Percentiles rank a stretch among this genome's conserved stretches.
Conservation (phyloP, 2,329 filamentous ascomycete genomes). For the Lachnellula occidentalis region DNA sequence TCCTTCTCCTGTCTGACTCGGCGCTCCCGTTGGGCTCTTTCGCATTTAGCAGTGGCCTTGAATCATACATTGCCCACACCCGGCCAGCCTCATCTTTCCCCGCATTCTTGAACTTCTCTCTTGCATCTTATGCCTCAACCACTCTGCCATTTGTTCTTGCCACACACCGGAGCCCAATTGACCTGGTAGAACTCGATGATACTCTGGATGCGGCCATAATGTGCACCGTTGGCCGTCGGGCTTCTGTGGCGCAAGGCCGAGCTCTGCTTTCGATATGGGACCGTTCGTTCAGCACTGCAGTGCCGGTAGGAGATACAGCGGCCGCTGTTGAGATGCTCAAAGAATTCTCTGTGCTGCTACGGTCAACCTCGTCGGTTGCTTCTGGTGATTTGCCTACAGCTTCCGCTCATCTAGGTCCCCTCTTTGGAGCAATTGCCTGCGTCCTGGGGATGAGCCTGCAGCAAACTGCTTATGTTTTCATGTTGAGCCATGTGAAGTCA, state of each 20-base stretch:
- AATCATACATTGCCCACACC: constrained; percentile 73
- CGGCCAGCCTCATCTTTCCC: constrained; percentile 47
- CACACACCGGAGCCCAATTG: constrained; percentile 50
- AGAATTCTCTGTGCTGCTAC: constrained; percentile 24
- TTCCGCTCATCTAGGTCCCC: constrained; percentile 63
- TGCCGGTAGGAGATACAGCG: constrained; percentile 26
- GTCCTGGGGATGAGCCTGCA: constrained; percentile 54
- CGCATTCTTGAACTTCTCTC: constrained; percentile 63
- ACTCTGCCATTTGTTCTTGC: constrained; percentile 70
- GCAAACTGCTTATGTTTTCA: constrained; percentile 68
- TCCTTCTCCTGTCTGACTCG: constrained; percentile 75
- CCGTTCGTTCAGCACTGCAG: constrained; percentile 51
- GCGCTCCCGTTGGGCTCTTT: constrained; percentile 81
- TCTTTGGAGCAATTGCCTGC: constrained; percentile 62
- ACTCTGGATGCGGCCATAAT: constrained; percentile 69
- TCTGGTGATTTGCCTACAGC: constrained; percentile 36
- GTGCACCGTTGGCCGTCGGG: constrained; percentile 73
- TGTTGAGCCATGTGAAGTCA: constrained; percentile 72
- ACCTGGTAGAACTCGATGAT: constrained; percentile 61
- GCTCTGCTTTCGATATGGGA: constrained; percentile 75
- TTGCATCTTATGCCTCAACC: constrained; percentile 66
- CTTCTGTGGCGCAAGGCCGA: constrained; percentile 69
- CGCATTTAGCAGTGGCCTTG: constrained; percentile 76
- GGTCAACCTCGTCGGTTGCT: constrained; percentile 17
- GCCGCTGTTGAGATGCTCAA: constrained; percentile 22